A percentile compares a stretch with the other conserved stretches of the same genome.
phyloP scores from a whole-genome alignment of 495 filamentous ascomycete species.

The Aspergillus olivimuriae region DNA sequence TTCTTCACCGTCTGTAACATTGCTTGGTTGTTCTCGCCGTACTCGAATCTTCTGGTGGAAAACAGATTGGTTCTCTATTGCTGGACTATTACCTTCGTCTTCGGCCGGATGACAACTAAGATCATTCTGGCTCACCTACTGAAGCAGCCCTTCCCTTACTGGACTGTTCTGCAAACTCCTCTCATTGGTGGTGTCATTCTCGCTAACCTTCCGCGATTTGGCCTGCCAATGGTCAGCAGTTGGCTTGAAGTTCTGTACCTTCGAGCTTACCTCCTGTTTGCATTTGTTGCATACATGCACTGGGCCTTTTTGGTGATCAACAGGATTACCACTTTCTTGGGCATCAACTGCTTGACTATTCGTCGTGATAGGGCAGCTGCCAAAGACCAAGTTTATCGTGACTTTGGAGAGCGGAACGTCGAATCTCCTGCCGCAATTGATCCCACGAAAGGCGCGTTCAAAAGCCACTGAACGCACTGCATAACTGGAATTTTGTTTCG shows the following conservation, averaged over 20 bases:
- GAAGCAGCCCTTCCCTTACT: constrained; percentile 90
- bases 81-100: constrained; percentile 89
- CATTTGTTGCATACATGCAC: constrained; percentile 74
- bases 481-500: too few species aligned
- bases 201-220: constrained; percentile 74
- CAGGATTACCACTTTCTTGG: constrained; percentile 84
- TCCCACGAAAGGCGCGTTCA: constrained; percentile 13
- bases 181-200: constrained; percentile 79
- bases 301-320: constrained; percentile 91
- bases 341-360: constrained; percentile 91
- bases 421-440: constrained; percentile 5
- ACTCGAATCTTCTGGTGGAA: constrained; percentile 69
- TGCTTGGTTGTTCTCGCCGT: constrained; percentile 82
- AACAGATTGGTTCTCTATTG: constrained; percentile 92
- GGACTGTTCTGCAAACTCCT: constrained; percentile 85
- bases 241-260: constrained; percentile 72
- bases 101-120: constrained; percentile 99
- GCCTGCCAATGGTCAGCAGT: constrained; percentile 55
- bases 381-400: constrained; percentile 35
- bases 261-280: constrained; percentile 71
- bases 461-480: constrained; percentile 9
- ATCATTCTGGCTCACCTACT: constrained; percentile 96
- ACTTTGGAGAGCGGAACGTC: constrained; percentile 18
- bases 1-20: constrained; percentile 67
- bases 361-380: constrained; percentile 48